Conservation (phyloP, 495 filamentous ascomycete species). For the Neurospora terricola region DNA sequence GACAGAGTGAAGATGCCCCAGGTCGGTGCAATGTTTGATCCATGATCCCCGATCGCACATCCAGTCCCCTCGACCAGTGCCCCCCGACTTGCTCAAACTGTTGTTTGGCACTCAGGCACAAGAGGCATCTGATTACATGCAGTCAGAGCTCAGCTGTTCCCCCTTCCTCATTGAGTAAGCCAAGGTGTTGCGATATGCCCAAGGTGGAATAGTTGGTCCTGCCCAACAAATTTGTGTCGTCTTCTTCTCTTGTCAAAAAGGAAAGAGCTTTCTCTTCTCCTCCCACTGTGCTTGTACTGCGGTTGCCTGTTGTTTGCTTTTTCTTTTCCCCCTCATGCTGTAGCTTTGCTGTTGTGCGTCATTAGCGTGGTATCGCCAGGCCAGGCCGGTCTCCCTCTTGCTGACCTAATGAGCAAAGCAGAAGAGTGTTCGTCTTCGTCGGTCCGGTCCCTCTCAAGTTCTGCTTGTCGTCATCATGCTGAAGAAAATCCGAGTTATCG, state of each 20-base stretch:
- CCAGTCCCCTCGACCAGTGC: neutral
- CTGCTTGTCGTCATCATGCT: neutral
- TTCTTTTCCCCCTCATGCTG: neutral
- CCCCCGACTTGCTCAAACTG: neutral
- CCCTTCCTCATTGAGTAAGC: neutral
- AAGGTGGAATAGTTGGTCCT: neutral
- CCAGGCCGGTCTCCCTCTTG: neutral
- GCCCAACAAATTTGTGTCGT: neutral
- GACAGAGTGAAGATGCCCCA: neutral
- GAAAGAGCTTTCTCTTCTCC: neutral
- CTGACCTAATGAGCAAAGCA: neutral
- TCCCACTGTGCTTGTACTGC: neutral
- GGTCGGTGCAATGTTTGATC: neutral
- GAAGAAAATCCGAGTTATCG: neutral
- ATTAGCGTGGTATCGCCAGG: neutral
- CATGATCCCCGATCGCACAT: neutral
- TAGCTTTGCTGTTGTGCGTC: neutral
- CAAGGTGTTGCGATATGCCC: neutral
- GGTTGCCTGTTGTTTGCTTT: neutral
- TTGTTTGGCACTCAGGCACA: neutral
- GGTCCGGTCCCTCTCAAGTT: neutral
- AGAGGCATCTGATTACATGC: neutral
- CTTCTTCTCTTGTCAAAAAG: neutral
- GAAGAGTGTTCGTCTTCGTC: neutral
- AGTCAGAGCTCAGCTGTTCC: neutral